These are phyloP conservation scores for Corynascus novoguineensis DNA, from an alignment of 495 filamentous ascomycete species.

Conservation along the genomic window DNA sequence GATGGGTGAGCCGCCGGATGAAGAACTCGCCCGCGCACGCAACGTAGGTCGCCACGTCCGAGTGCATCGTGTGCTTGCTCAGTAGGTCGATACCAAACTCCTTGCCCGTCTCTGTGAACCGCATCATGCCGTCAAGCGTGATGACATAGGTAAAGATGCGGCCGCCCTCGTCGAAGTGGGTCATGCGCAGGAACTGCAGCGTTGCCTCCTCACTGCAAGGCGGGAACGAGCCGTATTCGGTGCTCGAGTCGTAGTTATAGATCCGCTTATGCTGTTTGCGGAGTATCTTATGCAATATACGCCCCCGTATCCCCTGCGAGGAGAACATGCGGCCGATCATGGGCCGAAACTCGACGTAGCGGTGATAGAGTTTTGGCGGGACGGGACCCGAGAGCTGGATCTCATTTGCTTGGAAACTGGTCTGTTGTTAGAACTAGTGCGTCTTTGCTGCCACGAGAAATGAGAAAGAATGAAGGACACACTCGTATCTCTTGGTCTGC, in stretches of 20 bases:
- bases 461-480: too few species aligned
- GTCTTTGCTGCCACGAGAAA: neutral
- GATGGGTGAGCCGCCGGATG: conserved; percentile 54
- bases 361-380: conserved; percentile 72
- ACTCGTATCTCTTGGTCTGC: conserved; percentile 70
- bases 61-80: conserved; percentile 93
- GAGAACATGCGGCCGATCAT: conserved; percentile 88
- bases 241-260: conserved; percentile 77
- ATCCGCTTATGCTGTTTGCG: conserved; percentile 85
- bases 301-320: conserved; percentile 64
- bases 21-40: conserved; percentile 93
- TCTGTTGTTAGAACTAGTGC: conserved; percentile 5
- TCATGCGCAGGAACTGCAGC: conserved; percentile 76
- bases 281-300: conserved; percentile 72
- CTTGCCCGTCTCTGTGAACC: conserved; percentile 91
- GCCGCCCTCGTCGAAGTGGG: conserved; percentile 76
- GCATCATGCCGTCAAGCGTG: conserved; percentile 75
- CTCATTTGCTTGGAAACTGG: conserved; percentile 87
- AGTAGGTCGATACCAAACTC: conserved; percentile 91
- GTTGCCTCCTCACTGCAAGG: conserved; percentile 57
- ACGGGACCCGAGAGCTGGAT: conserved; percentile 82
- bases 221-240: conserved; percentile 56
- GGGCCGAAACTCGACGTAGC: conserved; percentile 87
- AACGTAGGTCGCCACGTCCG: conserved; percentile 81
- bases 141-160: conserved; percentile 90